Conservation (phyloP, 352 stramenopile genomes). For the Phytopythium montanum region DNA sequence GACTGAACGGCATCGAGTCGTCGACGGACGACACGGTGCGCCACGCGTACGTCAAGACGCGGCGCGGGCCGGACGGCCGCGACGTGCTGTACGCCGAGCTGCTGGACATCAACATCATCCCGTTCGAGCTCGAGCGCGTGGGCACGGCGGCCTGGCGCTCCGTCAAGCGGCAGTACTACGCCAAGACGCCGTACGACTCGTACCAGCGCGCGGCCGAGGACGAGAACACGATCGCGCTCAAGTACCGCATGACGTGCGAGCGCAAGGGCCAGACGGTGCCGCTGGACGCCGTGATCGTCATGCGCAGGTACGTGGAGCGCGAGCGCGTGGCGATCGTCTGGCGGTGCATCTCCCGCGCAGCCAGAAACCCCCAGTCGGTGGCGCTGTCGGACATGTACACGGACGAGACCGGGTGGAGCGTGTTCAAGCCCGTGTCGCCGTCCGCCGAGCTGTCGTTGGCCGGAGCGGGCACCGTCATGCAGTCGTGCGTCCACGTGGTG, state of each 20-base stretch:
- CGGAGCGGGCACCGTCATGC: slow-evolving; percentile 33
- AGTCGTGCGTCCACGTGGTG: slow-evolving; percentile 42
- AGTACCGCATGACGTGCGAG: slow-evolving; percentile 27
- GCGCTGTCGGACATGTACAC: slow-evolving; percentile 37
- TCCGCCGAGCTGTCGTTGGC: slow-evolving; percentile 13
- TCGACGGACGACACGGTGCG: slow-evolving; percentile 39
- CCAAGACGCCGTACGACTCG: slow-evolving; percentile 30
- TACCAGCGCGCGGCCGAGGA: slow-evolving; percentile 14
- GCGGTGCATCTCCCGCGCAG: slow-evolving; percentile 33
- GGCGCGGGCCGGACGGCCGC: slow-evolving; percentile 9
- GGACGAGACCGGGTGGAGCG: slow-evolving; percentile 62
- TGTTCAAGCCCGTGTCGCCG: slow-evolving; percentile 37
- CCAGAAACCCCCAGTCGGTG: slow-evolving; percentile 30
- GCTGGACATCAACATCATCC: slow-evolving; percentile 37
- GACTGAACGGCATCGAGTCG: slow-evolving; percentile 35
- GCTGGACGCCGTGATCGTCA: slow-evolving; percentile 44
- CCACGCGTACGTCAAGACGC: slow-evolving; percentile 33
- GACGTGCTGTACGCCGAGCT: slow-evolving; percentile 39
- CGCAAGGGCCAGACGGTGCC: slow-evolving; percentile 17
- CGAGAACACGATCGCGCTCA: slow-evolving; percentile 39
- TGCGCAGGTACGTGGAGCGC: slow-evolving; percentile 36
- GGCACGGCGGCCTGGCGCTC: slow-evolving; percentile 31
- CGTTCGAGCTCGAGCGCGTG: slow-evolving; percentile 29
- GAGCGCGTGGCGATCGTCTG: slow-evolving; percentile 55
- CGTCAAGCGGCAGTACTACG: slow-evolving; percentile 35